phyloP scores from a whole-genome alignment of 192 early-diverging fungal genomes.

The Coemansia sp. region DNA sequence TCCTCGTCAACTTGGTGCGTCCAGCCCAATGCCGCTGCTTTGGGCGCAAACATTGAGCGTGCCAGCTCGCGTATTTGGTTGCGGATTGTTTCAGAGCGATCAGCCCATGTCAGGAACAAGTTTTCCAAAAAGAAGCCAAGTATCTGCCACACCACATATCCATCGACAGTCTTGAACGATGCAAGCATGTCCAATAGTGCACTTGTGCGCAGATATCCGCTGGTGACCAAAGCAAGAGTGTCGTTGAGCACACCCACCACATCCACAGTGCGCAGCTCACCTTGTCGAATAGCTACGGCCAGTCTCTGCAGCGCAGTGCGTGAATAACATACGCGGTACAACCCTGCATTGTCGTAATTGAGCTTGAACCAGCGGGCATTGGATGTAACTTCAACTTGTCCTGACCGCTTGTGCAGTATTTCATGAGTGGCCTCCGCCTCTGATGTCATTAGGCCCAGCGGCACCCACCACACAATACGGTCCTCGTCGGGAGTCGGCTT shows the following conservation, averaged over 20 bases:
- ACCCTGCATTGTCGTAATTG: conserved; percentile 75
- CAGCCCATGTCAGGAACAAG: conserved; percentile 67
- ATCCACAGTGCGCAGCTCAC: conserved; percentile 69
- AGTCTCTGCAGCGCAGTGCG: conserved; percentile 55
- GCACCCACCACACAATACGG: conserved; percentile 65
- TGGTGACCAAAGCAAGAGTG: conserved; percentile 70
- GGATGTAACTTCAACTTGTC: conserved; percentile 29
- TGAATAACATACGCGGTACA: conserved; percentile 86
- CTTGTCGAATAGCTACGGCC: conserved; percentile 54
- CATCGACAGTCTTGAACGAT: conserved; percentile 67
- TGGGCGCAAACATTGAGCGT: conserved; percentile 58
- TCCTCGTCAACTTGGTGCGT: conserved; percentile 59
- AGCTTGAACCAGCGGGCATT: conserved; percentile 73
- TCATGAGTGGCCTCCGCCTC: background rate
- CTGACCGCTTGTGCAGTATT: conserved; percentile 46
- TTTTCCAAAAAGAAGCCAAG: conserved; percentile 61
- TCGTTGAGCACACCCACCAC: conserved; percentile 83
- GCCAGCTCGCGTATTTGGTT: conserved; percentile 63
- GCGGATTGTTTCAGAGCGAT: conserved; percentile 61
- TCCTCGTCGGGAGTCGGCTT: conserved; percentile 61
- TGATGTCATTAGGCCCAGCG: conserved; percentile 48
- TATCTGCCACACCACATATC: conserved; percentile 71
- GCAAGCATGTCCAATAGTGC: conserved; percentile 72
- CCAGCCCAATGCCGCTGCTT: conserved; percentile 65
- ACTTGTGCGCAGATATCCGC: conserved; percentile 76